phyloP scores from a whole-genome alignment of 2,329 filamentous ascomycete genomes.

The Aspergillus versicolor region DNA sequence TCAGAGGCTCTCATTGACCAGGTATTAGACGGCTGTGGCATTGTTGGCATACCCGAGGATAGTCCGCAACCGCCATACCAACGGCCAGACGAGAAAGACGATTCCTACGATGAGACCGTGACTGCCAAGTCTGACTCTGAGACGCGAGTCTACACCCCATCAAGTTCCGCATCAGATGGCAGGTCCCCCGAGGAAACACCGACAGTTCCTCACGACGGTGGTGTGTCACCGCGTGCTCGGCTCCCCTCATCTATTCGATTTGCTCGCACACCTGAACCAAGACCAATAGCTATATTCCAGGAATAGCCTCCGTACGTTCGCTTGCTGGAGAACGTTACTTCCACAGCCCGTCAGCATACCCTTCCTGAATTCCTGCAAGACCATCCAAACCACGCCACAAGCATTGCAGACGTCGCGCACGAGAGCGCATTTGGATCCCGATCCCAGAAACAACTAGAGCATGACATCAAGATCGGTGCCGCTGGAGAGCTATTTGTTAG shows the following conservation, averaged over 20 bases:
- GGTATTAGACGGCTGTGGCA: not conserved
- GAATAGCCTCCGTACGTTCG: not conserved
- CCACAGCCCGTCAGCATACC: not conserved
- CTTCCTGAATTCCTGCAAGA: not conserved
- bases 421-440: not conserved
- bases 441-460: not conserved
- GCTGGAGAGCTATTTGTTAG: conserved; percentile 15
- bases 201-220: too few species aligned
- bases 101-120: too few species aligned
- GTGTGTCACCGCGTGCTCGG: not conserved
- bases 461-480: not conserved
- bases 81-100: too few species aligned
- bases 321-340: not conserved
- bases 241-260: not conserved
- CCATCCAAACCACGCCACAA: not conserved
- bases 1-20: not conserved
- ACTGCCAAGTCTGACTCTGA: not conserved
- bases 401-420: not conserved
- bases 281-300: not conserved
- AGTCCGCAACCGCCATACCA: too few species aligned
- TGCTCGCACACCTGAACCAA: not conserved
- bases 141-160: too few species aligned
- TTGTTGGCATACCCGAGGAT: too few species aligned
- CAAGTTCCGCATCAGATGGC: too few species aligned
- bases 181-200: too few species aligned